Percentiles rank a stretch among this genome's conserved stretches.
Evolutionary conservation across 768 basidiomycete species (phyloP).

Genomic region (Psilocybe subaeruginosa): DNA sequence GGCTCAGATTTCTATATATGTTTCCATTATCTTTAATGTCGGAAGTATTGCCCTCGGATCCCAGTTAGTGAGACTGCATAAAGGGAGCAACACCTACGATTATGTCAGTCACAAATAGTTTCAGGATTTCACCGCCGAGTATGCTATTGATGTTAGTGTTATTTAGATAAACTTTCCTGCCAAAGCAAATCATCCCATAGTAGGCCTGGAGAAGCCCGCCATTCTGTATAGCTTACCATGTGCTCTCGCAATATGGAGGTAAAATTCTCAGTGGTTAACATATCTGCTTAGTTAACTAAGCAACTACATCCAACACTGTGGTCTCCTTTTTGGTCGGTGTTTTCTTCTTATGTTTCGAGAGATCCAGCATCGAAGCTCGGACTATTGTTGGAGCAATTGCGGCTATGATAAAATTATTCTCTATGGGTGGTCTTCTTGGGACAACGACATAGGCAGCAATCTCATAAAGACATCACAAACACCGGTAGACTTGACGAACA

Average conservation of each 20-base stretch:
- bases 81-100: constrained; percentile 34
- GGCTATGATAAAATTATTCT: constrained; percentile 28
- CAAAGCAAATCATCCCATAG: constrained; percentile 27
- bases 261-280: neutral
- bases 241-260: constrained; percentile 33
- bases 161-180: neutral
- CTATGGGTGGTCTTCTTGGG: constrained; percentile 49
- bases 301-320: constrained; percentile 9
- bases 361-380: constrained; percentile 17
- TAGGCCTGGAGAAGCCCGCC: constrained; percentile 32
- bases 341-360: constrained; percentile 20
- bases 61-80: constrained; percentile 44
- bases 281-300: no score
- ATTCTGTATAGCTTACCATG: constrained; percentile 31
- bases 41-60: constrained; percentile 49
- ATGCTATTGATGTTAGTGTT: constrained; percentile 2
- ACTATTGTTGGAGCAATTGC: constrained; percentile 6
- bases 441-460: constrained; percentile 11
- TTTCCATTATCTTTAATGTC: constrained; percentile 47
- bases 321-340: constrained; percentile 22
- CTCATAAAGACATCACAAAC: neutral
- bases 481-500: neutral
- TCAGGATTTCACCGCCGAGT: neutral
- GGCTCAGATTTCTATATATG: constrained; percentile 49
- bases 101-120: constrained; percentile 31